Conservation (phyloP, 2,329 filamentous ascomycete species). For the Mariannaea sp. region DNA sequence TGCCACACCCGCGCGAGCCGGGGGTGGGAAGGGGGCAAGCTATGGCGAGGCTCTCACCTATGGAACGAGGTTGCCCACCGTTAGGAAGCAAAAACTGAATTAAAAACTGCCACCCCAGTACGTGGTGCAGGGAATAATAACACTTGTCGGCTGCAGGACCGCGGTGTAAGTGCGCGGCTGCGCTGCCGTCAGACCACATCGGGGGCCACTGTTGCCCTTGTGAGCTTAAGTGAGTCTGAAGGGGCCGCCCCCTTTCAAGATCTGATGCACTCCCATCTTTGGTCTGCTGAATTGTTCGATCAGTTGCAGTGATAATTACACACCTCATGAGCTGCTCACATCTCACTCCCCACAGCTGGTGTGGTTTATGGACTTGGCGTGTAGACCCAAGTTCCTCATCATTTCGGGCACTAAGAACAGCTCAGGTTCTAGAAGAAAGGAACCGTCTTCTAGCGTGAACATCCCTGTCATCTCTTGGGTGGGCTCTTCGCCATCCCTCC, state of each 20-base stretch:
- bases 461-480: conserved; percentile 6
- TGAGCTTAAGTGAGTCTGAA: conserved; percentile 1
- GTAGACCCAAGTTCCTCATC: conserved; percentile 6
- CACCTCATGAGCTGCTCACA: conserved; percentile 15
- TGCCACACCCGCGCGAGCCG: conserved; percentile 22
- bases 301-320: conserved; percentile 5
- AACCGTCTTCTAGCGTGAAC: conserved; percentile 22
- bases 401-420: conserved; percentile 8
- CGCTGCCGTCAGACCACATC: conserved; percentile 27
- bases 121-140: conserved; percentile 8
- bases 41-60: conserved; percentile 4
- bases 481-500: too few relatives aligned
- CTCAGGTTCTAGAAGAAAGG: conserved; percentile 30
- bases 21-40: conserved; percentile 15
- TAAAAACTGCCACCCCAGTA: conserved; percentile 4
- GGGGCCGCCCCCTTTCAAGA: conserved; percentile 12
- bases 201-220: conserved; percentile 11
- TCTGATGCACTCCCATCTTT: conserved; percentile 16
- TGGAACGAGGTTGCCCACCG: conserved; percentile 1
- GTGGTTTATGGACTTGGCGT: conserved; percentile 6
- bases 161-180: conserved; percentile 18
- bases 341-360: conserved; percentile 12
- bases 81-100: too few relatives aligned
- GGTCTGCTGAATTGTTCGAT: conserved; percentile 22
- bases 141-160: conserved; percentile 7